Evolutionary conservation across 2,329 filamentous ascomycete species (phyloP).

Genomic region (Pseudogymnoascus sp.): DNA sequence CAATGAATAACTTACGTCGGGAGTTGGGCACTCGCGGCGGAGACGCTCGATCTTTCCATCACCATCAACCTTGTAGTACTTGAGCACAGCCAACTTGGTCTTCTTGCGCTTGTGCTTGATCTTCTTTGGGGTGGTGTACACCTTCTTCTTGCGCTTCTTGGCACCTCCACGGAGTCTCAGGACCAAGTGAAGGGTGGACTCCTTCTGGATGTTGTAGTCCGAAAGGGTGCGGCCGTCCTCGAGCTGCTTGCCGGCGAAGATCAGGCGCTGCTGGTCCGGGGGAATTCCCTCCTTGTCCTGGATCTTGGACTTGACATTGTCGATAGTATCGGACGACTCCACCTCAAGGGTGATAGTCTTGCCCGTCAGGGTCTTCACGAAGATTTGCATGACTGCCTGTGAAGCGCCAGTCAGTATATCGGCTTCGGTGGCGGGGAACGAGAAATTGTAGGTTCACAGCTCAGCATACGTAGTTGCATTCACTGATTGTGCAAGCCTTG

Average conservation of each 20-base stretch:
- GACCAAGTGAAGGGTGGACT: slow-evolving; percentile 96
- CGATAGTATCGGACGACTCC: slow-evolving; percentile 98
- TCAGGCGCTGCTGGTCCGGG: slow-evolving; percentile 97
- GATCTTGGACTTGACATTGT: slow-evolving; percentile 99
- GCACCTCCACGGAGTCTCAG: slow-evolving; percentile 95
- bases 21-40: slow-evolving; percentile 89
- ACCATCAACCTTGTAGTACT: slow-evolving; percentile 99
- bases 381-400: slow-evolving; percentile 62
- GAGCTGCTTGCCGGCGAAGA: slow-evolving; percentile 99
- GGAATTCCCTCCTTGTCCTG: slow-evolving; percentile 99
- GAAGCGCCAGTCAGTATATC: background rate
- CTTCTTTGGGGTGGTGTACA: slow-evolving; percentile 99
- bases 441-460: background rate
- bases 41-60: slow-evolving; percentile 99
- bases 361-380: slow-evolving; percentile 83
- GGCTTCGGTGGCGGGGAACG: background rate
- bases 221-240: slow-evolving; percentile 98
- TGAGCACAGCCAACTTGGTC: slow-evolving; percentile 99
- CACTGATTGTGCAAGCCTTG: background rate
- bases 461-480: background rate
- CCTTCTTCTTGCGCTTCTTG: slow-evolving; percentile 99
- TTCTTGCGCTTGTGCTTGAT: slow-evolving; percentile 99
- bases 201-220: slow-evolving; percentile 99
- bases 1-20: slow-evolving; percentile 56
- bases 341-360: slow-evolving; percentile 99